A percentile compares a stretch with the other conserved stretches of the same genome.
Evolutionary conservation across 2,329 filamentous ascomycete genomes (phyloP).

Genomic region (Hypoxylon sp.): DNA sequence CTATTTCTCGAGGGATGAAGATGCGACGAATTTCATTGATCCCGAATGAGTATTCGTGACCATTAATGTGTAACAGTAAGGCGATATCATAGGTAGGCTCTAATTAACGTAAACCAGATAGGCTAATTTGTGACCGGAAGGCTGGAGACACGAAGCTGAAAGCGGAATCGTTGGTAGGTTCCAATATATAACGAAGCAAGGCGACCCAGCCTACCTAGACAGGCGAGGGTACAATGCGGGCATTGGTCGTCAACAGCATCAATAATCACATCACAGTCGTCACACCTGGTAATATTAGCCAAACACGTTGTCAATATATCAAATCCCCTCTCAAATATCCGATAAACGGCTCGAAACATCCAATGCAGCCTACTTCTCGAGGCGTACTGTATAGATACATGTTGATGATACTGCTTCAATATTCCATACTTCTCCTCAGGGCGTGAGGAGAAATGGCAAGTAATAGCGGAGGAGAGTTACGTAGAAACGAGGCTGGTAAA

Average conservation of each 20-base stretch:
- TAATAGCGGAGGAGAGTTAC: neutral
- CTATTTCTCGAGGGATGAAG: neutral
- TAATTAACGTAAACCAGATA: neutral
- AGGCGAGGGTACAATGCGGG: neutral
- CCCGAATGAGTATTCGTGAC: neutral
- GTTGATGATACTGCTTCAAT: neutral
- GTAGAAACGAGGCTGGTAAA: neutral
- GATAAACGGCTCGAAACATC: neutral
- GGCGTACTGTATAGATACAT: neutral
- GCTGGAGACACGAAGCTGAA: neutral
- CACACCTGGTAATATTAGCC: neutral
- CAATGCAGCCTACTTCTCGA: neutral
- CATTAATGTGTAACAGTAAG: neutral
- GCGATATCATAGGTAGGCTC: slow-evolving; percentile 1
- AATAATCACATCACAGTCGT: neutral
- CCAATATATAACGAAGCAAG: neutral
- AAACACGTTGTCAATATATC: neutral
- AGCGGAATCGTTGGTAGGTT: neutral
- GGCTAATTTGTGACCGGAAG: neutral
- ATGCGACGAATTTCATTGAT: neutral
- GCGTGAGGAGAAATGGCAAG: neutral
- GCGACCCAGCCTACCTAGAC: neutral
- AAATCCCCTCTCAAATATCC: neutral
- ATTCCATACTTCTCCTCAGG: neutral
- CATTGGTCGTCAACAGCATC: neutral